Evolutionary conservation across 2,329 filamentous ascomycete species (phyloP), one percentile per base, ranked within the genome.

Genomic region (Orbilia oligospora): DNA sequence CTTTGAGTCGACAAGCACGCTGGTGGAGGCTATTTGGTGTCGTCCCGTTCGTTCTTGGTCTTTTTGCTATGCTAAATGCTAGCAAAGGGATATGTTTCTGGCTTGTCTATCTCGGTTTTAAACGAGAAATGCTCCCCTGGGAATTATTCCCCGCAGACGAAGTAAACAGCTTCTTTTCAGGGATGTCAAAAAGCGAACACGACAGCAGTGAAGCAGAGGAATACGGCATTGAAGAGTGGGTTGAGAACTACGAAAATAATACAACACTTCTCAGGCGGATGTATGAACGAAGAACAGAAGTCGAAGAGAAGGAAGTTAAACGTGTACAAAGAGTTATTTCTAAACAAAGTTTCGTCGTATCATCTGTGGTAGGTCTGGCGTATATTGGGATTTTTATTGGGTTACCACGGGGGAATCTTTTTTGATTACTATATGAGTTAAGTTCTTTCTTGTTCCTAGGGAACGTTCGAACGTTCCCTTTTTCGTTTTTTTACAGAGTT

Each of bases 281-380:
- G 49, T 77, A 77, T 53, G 73, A 77, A 51, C 58, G 67, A 27
- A 49, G 73, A 53, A 77, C 73, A 55, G 58, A 77, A 55, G 73
- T 77, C 18, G 73, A 77, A 77, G 73, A 77, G 63, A 77, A 63
- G 41, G 73, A 77, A 53, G 73, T 77, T 16, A 77, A 77, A 71
- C 73, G 73, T 77, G 73, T 77, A 77, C 73, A 77, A 77, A 77
- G 73, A 71, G 73, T 77, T 48, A 77, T 77, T 44, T 77, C 73
- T 8, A 77, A 77, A 49, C 73, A 77, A 27, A 77, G 73, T 77
- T 77, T 77, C 46, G 63, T 48, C 36, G 73, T 77, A 44, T 61
- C 73, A 77, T 41, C 41, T 24, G 73, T 77, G 41, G 67, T 71
- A 49, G 73, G 73, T 63, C 36, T 77, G 73, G 73, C 73, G 73